Evolutionary conservation across 306 rosid genomes (phyloP).

Genomic region (Dryas alaskensis): DNA sequence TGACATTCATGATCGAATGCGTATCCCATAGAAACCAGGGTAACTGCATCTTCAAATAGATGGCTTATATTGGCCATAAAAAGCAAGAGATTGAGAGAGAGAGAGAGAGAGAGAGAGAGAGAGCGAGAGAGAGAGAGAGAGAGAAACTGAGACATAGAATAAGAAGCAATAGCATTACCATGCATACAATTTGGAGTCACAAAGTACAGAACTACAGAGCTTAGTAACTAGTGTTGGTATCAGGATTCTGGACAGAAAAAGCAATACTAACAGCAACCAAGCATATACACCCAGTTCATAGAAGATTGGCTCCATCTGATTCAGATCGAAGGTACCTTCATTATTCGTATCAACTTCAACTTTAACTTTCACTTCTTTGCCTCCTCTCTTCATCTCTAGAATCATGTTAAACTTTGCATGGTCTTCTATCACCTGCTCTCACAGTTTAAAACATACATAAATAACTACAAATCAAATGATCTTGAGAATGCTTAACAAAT

Average conservation of each 20-base stretch:
- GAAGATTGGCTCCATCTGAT: neutral
- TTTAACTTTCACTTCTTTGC: conserved; percentile 60
- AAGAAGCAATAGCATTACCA: neutral
- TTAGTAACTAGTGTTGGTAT: neutral
- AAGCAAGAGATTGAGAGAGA: no score
- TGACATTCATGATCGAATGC: no score
- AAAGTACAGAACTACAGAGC: conserved; percentile 5
- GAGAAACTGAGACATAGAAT: neutral
- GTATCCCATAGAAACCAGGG: no score
- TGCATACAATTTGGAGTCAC: neutral
- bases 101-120: no score
- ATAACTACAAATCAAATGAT: neutral
- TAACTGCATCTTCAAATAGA: neutral
- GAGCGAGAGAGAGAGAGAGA: no score
- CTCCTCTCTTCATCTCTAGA: conserved; percentile 55
- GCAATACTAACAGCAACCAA: neutral
- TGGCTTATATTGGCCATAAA: neutral
- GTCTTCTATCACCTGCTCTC: conserved; percentile 57
- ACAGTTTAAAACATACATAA: neutral
- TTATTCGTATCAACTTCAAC: conserved; percentile 59
- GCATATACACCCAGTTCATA: neutral
- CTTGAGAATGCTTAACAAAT: no score
- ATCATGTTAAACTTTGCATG: conserved; percentile 56
- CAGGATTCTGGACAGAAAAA: no score
- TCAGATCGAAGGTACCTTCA: conserved; percentile 47